phyloP scores from a whole-genome alignment of 192 early-diverging fungal genomes.

The Coemansia sp. region DNA sequence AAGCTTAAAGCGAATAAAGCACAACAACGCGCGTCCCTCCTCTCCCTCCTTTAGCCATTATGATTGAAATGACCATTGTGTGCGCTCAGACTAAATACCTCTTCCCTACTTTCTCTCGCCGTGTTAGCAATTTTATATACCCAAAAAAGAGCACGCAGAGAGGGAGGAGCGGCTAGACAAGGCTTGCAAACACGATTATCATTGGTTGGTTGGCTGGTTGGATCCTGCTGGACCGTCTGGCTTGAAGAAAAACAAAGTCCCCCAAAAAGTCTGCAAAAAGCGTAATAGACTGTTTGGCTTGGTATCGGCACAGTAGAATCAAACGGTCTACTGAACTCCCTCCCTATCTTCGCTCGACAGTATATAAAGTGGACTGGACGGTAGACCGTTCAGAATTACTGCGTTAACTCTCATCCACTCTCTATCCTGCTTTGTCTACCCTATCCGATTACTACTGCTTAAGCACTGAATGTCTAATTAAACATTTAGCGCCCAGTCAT shows the following conservation, averaged over 20 bases:
- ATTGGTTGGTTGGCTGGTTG: neutral
- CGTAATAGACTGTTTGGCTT: neutral
- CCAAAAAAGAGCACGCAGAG: neutral
- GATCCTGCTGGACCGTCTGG: neutral
- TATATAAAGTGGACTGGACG: neutral
- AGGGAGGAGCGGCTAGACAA: neutral
- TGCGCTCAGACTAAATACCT: neutral
- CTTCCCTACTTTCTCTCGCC: neutral
- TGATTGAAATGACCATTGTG: neutral
- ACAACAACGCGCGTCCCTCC: constrained; percentile 5
- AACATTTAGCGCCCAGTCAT: constrained; percentile 3
- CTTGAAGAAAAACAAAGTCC: neutral
- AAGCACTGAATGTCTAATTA: constrained; percentile 7
- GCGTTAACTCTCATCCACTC: neutral
- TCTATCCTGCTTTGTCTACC: constrained; percentile 8
- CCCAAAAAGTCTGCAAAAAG: neutral
- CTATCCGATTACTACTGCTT: constrained; percentile 12
- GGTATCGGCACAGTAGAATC: constrained; percentile 5
- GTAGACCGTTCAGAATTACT: constrained; percentile 2
- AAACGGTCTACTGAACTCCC: neutral
- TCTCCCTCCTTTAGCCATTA: neutral
- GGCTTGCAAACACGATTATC: neutral
- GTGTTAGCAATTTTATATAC: neutral
- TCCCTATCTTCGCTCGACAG: neutral
- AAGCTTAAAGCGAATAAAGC: neutral